Evolutionary conservation across 2,329 filamentous ascomycete genomes (phyloP).

Genomic region (Penicillium sp.): DNA sequence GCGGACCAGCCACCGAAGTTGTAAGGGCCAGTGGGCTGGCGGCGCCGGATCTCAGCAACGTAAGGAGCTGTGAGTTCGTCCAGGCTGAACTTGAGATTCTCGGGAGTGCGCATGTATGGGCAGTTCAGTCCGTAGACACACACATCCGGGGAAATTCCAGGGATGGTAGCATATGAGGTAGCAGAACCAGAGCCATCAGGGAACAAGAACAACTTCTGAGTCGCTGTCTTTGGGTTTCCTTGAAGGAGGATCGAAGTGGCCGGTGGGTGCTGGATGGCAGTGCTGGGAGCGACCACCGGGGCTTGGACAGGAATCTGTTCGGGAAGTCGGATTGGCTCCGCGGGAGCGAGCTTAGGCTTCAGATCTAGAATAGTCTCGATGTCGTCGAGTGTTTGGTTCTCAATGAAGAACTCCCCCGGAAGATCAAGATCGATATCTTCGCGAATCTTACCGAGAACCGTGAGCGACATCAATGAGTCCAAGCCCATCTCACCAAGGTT

Average conservation of each 20-base stretch:
- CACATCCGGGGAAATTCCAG: slow-evolving; percentile 39
- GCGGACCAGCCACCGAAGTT: slow-evolving; percentile 72
- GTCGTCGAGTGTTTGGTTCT: slow-evolving; percentile 42
- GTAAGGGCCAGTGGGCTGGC: slow-evolving; percentile 56
- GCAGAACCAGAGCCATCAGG: slow-evolving; percentile 48
- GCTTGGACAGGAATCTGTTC: slow-evolving; percentile 23
- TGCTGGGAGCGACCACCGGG: slow-evolving; percentile 16
- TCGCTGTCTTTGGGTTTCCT: slow-evolving; percentile 44
- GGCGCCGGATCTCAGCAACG: slow-evolving; percentile 46
- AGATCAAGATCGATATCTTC: slow-evolving; percentile 44
- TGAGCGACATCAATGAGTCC: slow-evolving; percentile 47
- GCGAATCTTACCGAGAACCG: slow-evolving; percentile 45
- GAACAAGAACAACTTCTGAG: slow-evolving; percentile 43
- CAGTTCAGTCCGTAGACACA: slow-evolving; percentile 45
- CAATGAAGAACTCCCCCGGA: slow-evolving; percentile 44
- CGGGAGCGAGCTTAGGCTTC: slow-evolving; percentile 33
- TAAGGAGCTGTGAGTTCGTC: slow-evolving; percentile 39
- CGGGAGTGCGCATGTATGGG: slow-evolving; percentile 45
- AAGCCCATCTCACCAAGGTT: slow-evolving; percentile 46
- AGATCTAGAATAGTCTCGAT: slow-evolving; percentile 40
- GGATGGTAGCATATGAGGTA: slow-evolving; percentile 46
- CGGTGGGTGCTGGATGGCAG: slow-evolving; percentile 30
- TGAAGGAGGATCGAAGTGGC: slow-evolving; percentile 45
- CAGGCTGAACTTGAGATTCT: slow-evolving; percentile 36
- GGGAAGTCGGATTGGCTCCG: slow-evolving; percentile 21